These are phyloP conservation scores for Discostella stelligeroides DNA, from an alignment of 108 stramenopile species.

Conservation along the genomic window DNA sequence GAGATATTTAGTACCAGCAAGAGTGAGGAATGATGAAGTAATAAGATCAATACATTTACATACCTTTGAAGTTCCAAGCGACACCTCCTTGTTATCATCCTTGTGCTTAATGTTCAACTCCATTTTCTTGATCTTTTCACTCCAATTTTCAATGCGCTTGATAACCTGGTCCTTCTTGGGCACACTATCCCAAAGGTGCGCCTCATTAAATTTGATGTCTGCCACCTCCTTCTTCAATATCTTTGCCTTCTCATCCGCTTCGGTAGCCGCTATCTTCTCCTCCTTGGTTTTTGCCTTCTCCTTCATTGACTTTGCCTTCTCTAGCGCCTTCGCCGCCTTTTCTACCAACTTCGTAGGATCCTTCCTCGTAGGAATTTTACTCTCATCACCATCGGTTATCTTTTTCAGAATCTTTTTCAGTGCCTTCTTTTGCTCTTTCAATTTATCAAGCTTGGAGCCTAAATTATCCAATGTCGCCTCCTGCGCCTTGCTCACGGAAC, in stretches of 20 bases:
- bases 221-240: slow-evolving; percentile 63
- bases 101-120: slow-evolving; percentile 96
- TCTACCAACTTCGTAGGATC: slow-evolving; percentile 64
- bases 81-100: slow-evolving; percentile 99
- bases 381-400: slow-evolving; percentile 66
- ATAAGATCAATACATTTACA: not conserved
- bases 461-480: slow-evolving; percentile 85
- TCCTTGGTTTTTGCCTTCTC: slow-evolving; percentile 93
- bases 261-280: slow-evolving; percentile 92
- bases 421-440: slow-evolving; percentile 87
- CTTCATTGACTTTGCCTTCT: slow-evolving; percentile 89
- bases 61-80: slow-evolving; percentile 90
- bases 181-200: slow-evolving; percentile 89
- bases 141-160: slow-evolving; percentile 85
- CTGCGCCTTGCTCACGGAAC: slow-evolving; percentile 95
- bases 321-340: slow-evolving; percentile 64
- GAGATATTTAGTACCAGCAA: too few relatives aligned
- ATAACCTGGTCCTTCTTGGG: slow-evolving; percentile 87
- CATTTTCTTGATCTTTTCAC: slow-evolving; percentile 86
- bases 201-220: slow-evolving; percentile 73
- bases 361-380: slow-evolving; percentile 78
- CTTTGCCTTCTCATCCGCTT: slow-evolving; percentile 88
- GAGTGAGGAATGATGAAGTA: slow-evolving; percentile 5
- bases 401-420: slow-evolving; percentile 81
- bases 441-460: slow-evolving; percentile 72